phyloP scores from a whole-genome alignment of 139 green algal species.

The Micractinium sp. region DNA sequence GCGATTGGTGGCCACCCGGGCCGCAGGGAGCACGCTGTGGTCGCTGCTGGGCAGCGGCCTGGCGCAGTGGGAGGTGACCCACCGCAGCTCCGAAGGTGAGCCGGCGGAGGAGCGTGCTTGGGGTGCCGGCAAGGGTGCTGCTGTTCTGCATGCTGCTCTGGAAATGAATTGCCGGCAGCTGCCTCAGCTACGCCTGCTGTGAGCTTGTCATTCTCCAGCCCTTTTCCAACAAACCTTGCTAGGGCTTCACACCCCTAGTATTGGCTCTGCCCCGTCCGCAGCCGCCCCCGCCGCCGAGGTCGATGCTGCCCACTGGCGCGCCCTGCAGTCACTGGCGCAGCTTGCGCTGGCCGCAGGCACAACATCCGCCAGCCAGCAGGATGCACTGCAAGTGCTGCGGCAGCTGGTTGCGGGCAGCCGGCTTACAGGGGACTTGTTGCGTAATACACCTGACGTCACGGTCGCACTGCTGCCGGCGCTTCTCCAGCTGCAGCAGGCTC shows the following conservation, averaged over 20 bases:
- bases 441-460: not conserved
- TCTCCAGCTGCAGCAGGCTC: slow-evolving; percentile 12
- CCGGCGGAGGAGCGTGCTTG: not conserved
- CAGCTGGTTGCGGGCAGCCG: not conserved
- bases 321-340: slow-evolving; percentile 2
- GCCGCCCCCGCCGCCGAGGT: not conserved
- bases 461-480: not conserved
- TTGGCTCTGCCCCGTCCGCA: not conserved
- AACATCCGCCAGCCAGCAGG: too few relatives aligned
- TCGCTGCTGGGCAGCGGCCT: slow-evolving; percentile 27
- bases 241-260: not conserved
- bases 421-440: too few relatives aligned
- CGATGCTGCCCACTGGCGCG: slow-evolving; percentile 14
- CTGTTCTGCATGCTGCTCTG: not conserved
- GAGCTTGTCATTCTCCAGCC: too few relatives aligned
- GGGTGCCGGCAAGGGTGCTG: not conserved
- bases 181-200: too few relatives aligned
- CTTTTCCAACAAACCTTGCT: not conserved
- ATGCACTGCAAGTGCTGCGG: not conserved
- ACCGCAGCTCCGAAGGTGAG: slow-evolving; percentile 3
- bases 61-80: slow-evolving; percentile 27
- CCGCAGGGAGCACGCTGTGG: not conserved
- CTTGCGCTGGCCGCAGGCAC: slow-evolving; percentile 6
- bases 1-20: not conserved
- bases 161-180: not conserved